Evolutionary conservation across 1,139 yeast genomes (phyloP).

Genomic region (Candida glucosophila): DNA sequence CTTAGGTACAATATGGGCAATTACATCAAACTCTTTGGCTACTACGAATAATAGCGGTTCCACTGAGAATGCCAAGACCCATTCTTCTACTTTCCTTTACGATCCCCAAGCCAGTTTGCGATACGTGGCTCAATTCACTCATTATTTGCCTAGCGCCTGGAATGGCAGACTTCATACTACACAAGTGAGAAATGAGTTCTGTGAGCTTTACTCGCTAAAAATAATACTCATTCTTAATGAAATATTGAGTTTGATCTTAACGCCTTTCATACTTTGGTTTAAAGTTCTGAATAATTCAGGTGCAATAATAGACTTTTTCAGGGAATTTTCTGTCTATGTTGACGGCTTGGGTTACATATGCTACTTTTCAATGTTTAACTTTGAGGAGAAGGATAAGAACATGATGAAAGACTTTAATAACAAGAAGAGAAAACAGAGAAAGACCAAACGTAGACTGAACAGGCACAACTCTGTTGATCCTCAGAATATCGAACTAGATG

Average conservation of each 20-base stretch:
- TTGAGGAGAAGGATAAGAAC: conserved; percentile 51
- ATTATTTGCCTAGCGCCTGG: conserved; percentile 84
- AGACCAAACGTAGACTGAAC: conserved; percentile 2
- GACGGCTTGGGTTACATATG: conserved; percentile 96
- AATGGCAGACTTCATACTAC: conserved; percentile 76
- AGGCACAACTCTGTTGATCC: conserved; percentile 3
- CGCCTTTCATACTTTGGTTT: conserved; percentile 85
- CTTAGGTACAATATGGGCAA: conserved; percentile 76
- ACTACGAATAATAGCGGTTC: conserved; percentile 19
- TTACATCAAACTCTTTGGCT: conserved; percentile 29
- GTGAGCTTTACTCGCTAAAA: conserved; percentile 67
- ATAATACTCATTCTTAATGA: conserved; percentile 70
- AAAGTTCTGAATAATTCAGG: conserved; percentile 68
- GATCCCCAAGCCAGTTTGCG: conserved; percentile 84
- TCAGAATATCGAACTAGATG: conserved; percentile 10
- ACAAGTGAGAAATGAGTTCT: conserved; percentile 74
- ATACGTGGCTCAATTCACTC: conserved; percentile 79
- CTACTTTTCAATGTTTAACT: conserved; percentile 85
- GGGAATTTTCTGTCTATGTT: conserved; percentile 82
- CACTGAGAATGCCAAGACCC: conserved; percentile 39
- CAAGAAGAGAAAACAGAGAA: conserved; percentile 9
- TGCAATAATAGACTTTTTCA: conserved; percentile 75
- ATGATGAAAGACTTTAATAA: conserved; percentile 32
- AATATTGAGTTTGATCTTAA: conserved; percentile 66
- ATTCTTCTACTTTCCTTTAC: conserved; percentile 39